Base-by-base conservation (phyloP, 352 stramenopile species). In the Pythium sp. region DNA sequence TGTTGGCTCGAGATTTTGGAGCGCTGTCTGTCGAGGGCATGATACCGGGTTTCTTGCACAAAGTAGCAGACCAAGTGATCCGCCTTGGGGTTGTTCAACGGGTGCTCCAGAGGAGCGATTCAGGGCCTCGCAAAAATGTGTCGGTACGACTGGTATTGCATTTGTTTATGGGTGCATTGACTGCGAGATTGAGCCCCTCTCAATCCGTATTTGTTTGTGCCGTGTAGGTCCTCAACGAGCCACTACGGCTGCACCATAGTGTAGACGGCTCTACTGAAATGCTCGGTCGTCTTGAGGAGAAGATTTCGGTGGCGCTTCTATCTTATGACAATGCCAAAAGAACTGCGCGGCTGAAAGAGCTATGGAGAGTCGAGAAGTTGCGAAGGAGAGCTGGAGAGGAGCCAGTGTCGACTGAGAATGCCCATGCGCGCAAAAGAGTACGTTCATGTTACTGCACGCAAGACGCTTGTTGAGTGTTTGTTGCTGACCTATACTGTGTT, bases 51-150 rank as follows among this genome's bases (percentile, higher is more conserved):
- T 85, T 85, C 54, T 22, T 87, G 28, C 38, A 51, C 15, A 47
- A 58, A 32, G 72, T 78, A 9, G 61, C 68, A 2, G 53, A 67
- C 1, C 18, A 64, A 53, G 65, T 82, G 61, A 43, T 74, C 34
- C 74, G 80, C 43, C 41, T 85, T 24, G 75, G 75, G 34, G 71
- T 84, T 56, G 53, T 80, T 30, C 77, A 82, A 74, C 71, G 64
- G 14, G 54, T 85, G 65, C 55, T 87, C 53, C 77, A 73, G 60
- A 73, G 67, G 12, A 54, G 53, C 22, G 43, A 20, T 20, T 64
- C 56, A 4, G 57, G 38, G 11, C 20, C 15, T n/a, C 64, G 24
- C 4, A 49, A 38, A 22, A 49, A 9, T 5, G 15, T 59, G 41
- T 65, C 57, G 56, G 64, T 65, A 69, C 32, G 57, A 28, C 24